Evolutionary conservation across 441 rosid species (phyloP), one percentile per base, ranked within the genome.

Genomic region (Croton setiger): DNA sequence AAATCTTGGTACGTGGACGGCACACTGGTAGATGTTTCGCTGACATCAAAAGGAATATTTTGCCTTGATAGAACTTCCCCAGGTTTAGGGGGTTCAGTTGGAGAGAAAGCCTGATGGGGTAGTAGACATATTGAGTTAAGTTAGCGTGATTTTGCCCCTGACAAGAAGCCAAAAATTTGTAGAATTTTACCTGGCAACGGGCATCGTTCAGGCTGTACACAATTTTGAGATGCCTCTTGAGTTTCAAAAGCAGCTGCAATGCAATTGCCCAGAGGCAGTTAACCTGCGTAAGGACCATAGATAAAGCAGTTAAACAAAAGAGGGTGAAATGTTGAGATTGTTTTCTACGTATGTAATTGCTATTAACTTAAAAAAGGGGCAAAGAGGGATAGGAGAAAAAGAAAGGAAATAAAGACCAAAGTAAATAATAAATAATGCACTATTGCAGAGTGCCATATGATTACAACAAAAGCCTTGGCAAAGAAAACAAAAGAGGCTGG

Each of bases 221-320:
- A 72, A 91, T 86, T 78, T 96, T 96, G 57, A 96, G 81, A 81
- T 89, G 88, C 78, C 97, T 86, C 79, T 93, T 93, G 51, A 96
- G 92, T 86, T 83, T 93, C 88, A 91, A 73, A 73, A 96, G 97
- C 76, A 96, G 97, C 84, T 88, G 94, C 82, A 91, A 72, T 53
- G 98, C 90, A n/a, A 79, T 80, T 58, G 98, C 97, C 39, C 88
- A 79, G 58, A 93, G 77, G 69, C 89, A 86, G 47, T 91, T 95
- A 66, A 78, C 85, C 99, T 96, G 86, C 63, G 76, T 61, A 70
- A 55, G 20, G 54, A 73, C 61, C 79, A 45, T 52, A 76, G 12
- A 58, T 13, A 52, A 37, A 36, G 12, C 14, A 59, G 43, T 59
- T 44, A 60, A 21, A 55, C 4, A 39, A 39, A 39, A 39, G 17